A percentile compares a stretch with the other conserved stretches of the same genome.
Conservation (phyloP, 2,329 filamentous ascomycete species). For the Tolypocladium pustulatum region DNA sequence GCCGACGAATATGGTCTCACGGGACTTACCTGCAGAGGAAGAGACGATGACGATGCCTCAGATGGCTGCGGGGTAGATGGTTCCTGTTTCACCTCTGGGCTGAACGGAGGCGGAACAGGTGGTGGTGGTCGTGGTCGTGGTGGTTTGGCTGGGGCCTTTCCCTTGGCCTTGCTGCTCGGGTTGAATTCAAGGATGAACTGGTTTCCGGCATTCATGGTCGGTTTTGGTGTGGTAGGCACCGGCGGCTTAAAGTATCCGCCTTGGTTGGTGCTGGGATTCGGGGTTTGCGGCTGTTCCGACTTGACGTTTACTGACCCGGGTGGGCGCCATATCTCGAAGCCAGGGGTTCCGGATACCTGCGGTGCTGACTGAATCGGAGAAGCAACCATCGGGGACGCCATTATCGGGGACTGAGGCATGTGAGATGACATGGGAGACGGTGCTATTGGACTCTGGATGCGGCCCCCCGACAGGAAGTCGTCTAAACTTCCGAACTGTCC, state of each 20-base stretch:
- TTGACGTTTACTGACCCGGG: constrained; percentile 16
- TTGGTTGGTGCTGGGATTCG: constrained; percentile 8
- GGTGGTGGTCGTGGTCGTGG: constrained; percentile 15
- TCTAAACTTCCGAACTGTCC: constrained; percentile 21
- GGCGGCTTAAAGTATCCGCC: constrained; percentile 25
- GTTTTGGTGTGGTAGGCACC: constrained; percentile 27
- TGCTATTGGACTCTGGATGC: constrained; percentile 15
- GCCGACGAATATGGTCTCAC: background rate
- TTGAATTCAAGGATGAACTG: constrained; percentile 27
- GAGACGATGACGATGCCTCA: constrained; percentile 13
- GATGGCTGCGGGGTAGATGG: constrained; percentile 17
- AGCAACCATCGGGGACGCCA: constrained; percentile 10
- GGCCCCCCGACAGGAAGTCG: constrained; percentile 18
- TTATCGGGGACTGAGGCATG: constrained; percentile 10
- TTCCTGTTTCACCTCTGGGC: constrained; percentile 18
- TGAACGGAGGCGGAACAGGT: constrained; percentile 11
- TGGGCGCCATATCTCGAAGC: constrained; percentile 26
- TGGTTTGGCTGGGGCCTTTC: constrained; percentile 22
- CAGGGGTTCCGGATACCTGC: constrained; percentile 21
- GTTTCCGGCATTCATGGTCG: constrained; percentile 20
- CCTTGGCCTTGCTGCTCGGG: constrained; percentile 19
- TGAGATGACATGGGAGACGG: constrained; percentile 10
- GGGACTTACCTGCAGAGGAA: constrained; percentile 15
- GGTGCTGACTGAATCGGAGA: constrained; percentile 8
- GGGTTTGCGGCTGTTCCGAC: constrained; percentile 13